Percentiles rank a stretch among this genome's conserved stretches.
Evolutionary conservation across 345 rosid genomes (phyloP).

Genomic region (Sonneratia caseolaris): DNA sequence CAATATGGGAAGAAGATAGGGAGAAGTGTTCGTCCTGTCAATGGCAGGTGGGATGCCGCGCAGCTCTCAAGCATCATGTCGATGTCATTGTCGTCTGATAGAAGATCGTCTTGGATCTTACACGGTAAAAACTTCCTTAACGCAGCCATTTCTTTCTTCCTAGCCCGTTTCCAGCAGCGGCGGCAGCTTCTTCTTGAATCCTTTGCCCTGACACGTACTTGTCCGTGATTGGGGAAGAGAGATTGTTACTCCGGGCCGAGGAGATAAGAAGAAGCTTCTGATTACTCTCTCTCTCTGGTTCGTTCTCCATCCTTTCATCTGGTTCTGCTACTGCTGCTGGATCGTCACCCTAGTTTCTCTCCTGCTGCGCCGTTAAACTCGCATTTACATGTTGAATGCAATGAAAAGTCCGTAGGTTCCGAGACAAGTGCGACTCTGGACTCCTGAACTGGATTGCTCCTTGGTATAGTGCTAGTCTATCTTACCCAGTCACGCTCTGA

Average conservation of each 20-base stretch:
- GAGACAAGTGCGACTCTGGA: conserved; percentile 42
- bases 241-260: conserved; percentile 16
- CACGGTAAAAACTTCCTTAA: neutral
- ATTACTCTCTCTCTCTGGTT: conserved; percentile 49
- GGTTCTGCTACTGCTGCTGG: neutral
- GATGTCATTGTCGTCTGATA: neutral
- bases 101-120: neutral
- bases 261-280: conserved; percentile 38
- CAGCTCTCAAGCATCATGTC: neutral
- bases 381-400: neutral
- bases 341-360: neutral
- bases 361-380: neutral
- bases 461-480: conserved; percentile 9
- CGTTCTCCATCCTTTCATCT: neutral
- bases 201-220: neutral
- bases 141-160: neutral
- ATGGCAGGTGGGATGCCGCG: neutral
- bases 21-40: too few relatives aligned
- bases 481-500: neutral
- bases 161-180: neutral
- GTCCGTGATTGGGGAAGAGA: conserved; percentile 23
- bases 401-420: conserved; percentile 21
- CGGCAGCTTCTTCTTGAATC: neutral
- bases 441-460: conserved; percentile 14
- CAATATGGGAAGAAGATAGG: too few relatives aligned